Conservation (phyloP, 768 basidiomycete genomes). For the Russula dissimulans region DNA sequence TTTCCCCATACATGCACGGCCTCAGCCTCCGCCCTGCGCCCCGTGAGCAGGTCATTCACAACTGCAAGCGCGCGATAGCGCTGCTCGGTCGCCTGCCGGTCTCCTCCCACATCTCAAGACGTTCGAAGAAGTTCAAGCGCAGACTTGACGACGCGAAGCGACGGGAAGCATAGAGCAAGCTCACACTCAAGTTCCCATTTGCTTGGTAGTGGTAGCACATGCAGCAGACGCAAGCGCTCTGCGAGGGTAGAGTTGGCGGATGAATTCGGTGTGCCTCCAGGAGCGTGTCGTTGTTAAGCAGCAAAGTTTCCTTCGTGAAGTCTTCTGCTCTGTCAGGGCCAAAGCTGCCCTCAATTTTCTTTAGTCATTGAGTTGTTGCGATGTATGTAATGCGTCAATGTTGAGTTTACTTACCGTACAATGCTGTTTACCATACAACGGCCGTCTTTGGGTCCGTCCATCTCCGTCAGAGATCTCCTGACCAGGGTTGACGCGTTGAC, state of each 20-base stretch:
- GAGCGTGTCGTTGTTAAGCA: slow-evolving; percentile 91
- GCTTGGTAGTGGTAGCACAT: slow-evolving; percentile 73
- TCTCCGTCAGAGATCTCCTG: too few species aligned
- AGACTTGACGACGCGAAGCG: slow-evolving; percentile 79
- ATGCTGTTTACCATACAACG: too few species aligned
- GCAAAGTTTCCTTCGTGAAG: slow-evolving; percentile 45
- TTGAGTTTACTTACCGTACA: too few species aligned
- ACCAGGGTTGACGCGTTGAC: too few species aligned
- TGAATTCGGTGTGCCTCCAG: slow-evolving; percentile 91
- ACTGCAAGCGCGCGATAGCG: slow-evolving; percentile 71
- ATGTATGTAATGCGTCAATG: too few species aligned
- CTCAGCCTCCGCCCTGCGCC: slow-evolving; percentile 74
- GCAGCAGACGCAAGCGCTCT: slow-evolving; percentile 74
- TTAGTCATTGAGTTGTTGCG: too few species aligned
- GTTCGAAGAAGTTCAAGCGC: slow-evolving; percentile 87
- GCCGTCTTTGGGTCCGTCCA: too few species aligned
- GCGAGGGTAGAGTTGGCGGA: slow-evolving; percentile 64
- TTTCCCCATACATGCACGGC: slow-evolving; percentile 46
- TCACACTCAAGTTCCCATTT: slow-evolving; percentile 94
- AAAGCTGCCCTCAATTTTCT: too few species aligned
- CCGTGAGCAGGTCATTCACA: too few species aligned
- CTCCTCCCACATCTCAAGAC: slow-evolving; percentile 99
- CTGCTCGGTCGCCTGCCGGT: slow-evolving; percentile 68
- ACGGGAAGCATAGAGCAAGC: slow-evolving; percentile 72
- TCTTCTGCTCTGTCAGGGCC: slow-evolving; percentile 41